Percentiles rank a stretch among this genome's conserved stretches.
Conservation (phyloP, 2,329 filamentous ascomycete species). For the Trichoderma gracile region DNA sequence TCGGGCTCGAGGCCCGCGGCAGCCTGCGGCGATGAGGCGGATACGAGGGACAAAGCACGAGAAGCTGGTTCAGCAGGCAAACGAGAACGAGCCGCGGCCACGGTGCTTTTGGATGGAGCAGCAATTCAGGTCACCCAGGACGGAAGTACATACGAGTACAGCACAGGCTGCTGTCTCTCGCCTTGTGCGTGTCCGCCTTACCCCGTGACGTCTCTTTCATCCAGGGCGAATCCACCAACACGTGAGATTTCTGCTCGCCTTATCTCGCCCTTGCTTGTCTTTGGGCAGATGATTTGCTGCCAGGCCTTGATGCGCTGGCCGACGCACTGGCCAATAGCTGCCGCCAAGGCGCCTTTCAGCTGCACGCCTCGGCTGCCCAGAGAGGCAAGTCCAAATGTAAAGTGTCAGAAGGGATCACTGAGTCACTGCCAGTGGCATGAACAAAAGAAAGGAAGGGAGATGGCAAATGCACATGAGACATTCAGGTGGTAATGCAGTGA, state of each 20-base stretch:
- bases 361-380: neutral
- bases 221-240: neutral
- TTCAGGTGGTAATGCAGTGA: neutral
- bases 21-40: conserved; percentile 11
- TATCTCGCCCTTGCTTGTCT: conserved; percentile 3
- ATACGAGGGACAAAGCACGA: neutral
- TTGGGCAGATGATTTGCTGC: conserved; percentile 15
- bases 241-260: neutral
- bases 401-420: neutral
- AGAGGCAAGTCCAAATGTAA: conserved; percentile 4
- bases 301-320: conserved; percentile 8
- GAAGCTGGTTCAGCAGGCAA: neutral
- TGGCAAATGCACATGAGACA: neutral
- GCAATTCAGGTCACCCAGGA: neutral
- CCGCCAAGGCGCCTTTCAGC: conserved; percentile 11
- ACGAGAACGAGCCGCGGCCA: neutral
- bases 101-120: neutral
- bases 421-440: neutral
- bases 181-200: neutral
- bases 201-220: neutral
- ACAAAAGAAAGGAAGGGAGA: neutral
- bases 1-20: neutral
- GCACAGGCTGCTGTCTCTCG: neutral
- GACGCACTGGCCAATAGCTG: conserved; percentile 17
- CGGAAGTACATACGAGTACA: too few species aligned